Conservation (phyloP, 2,329 filamentous ascomycete genomes). For the Sarocladiaceae sp. region DNA sequence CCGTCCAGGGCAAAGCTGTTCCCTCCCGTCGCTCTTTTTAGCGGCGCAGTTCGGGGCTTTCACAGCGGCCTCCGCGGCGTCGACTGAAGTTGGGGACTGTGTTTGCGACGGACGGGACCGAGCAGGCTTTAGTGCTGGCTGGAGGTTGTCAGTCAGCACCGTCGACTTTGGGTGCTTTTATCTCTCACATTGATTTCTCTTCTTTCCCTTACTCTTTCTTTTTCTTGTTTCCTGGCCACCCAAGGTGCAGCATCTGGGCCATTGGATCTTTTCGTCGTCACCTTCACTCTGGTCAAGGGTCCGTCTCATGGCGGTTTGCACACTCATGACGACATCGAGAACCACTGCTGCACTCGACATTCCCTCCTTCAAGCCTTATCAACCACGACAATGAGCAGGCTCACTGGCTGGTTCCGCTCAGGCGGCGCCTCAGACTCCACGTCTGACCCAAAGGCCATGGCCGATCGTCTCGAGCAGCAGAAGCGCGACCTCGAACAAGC, state of each 20-base stretch:
- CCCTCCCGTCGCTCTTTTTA: no score
- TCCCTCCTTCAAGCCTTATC: background rate
- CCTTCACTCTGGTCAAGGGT: background rate
- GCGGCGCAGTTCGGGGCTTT: no score
- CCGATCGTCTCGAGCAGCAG: slow-evolving; percentile 33
- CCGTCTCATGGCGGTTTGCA: background rate
- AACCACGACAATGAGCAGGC: slow-evolving; percentile 35
- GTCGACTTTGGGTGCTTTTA: no score
- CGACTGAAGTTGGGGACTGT: no score
- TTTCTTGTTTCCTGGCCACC: no score
- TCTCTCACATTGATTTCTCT: no score
- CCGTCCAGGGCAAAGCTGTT: no score
- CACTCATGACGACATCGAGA: background rate
- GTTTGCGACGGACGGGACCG: no score
- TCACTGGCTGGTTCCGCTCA: slow-evolving; percentile 47
- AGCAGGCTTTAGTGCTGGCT: background rate
- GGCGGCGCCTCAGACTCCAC: slow-evolving; percentile 27
- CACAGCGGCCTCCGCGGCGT: no score
- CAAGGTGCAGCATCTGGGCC: no score
- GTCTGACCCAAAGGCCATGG: slow-evolving; percentile 21
- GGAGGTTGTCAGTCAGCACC: background rate
- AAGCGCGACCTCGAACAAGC: slow-evolving; percentile 52
- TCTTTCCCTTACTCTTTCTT: no score
- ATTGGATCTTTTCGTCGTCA: background rate
- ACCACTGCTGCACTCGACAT: background rate